Conservation (phyloP, 2,329 filamentous ascomycete species). For the Dichotomopilus funicola region DNA sequence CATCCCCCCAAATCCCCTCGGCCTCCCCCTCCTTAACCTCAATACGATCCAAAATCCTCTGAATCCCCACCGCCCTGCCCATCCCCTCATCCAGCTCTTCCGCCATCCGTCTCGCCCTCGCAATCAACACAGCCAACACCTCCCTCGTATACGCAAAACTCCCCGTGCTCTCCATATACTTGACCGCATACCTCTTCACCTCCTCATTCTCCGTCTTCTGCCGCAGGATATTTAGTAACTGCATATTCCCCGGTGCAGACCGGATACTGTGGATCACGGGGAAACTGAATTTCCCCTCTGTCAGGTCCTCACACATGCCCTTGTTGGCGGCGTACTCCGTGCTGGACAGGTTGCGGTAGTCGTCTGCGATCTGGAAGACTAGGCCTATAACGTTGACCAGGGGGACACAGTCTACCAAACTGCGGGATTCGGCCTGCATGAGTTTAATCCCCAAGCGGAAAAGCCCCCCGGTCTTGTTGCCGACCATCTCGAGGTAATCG, state of each 20-base stretch:
- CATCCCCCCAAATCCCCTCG: background rate
- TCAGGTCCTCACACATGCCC: constrained; percentile 90
- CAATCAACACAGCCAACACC: constrained; percentile 58
- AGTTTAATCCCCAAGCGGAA: constrained; percentile 80
- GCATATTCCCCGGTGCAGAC: constrained; percentile 62
- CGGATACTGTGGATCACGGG: constrained; percentile 92
- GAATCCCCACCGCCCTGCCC: constrained; percentile 51
- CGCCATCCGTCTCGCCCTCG: constrained; percentile 56
- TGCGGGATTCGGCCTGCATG: constrained; percentile 68
- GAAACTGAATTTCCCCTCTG: constrained; percentile 95
- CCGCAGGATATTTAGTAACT: constrained; percentile 86
- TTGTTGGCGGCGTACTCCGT: constrained; percentile 80
- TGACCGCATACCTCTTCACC: constrained; percentile 85
- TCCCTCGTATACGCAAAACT: constrained; percentile 80
- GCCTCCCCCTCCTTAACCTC: constrained; percentile 27
- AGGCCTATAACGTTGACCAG: constrained; percentile 81
- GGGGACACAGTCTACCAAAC: constrained; percentile 63
- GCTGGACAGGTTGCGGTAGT: constrained; percentile 81
- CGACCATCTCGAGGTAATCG: constrained; percentile 91
- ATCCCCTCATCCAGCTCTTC: constrained; percentile 57
- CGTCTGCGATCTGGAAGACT: constrained; percentile 85
- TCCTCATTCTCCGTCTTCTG: constrained; percentile 82
- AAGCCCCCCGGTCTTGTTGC: constrained; percentile 82
- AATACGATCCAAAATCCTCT: constrained; percentile 65
- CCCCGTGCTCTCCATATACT: constrained; percentile 83